Conservation (phyloP, 441 rosid species). For the Syzygium malaccense region DNA sequence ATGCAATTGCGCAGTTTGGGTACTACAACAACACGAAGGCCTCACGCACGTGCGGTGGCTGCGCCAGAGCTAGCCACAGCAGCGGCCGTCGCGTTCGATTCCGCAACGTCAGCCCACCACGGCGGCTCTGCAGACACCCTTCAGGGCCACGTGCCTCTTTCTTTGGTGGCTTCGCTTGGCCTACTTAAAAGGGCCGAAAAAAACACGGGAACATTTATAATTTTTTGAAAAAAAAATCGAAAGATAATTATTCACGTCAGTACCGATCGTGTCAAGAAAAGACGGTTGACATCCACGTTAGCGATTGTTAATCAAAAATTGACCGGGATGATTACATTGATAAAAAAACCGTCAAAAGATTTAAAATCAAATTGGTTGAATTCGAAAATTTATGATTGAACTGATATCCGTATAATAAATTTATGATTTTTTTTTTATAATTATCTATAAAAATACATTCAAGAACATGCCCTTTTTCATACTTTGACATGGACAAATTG, state of each 20-base stretch:
- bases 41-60: background rate
- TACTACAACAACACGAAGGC: background rate
- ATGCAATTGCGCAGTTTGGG: background rate
- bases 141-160: background rate
- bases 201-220: background rate
- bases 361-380: background rate
- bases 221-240: rapidly evolving
- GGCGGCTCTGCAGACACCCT: background rate
- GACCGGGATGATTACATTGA: no score
- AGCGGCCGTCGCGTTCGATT: background rate
- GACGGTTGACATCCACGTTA: rapidly evolving
- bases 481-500: background rate
- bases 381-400: rapidly evolving
- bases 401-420: rapidly evolving
- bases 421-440: background rate
- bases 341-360: background rate
- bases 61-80: background rate
- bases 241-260: rapidly evolving
- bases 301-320: background rate
- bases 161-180: background rate
- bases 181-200: background rate
- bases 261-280: rapidly evolving
- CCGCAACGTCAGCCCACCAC: background rate
- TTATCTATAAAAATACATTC: background rate
- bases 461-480: background rate